Base-by-base conservation (phyloP, 2,329 filamentous ascomycete genomes). In the Alternaria brassicae region DNA sequence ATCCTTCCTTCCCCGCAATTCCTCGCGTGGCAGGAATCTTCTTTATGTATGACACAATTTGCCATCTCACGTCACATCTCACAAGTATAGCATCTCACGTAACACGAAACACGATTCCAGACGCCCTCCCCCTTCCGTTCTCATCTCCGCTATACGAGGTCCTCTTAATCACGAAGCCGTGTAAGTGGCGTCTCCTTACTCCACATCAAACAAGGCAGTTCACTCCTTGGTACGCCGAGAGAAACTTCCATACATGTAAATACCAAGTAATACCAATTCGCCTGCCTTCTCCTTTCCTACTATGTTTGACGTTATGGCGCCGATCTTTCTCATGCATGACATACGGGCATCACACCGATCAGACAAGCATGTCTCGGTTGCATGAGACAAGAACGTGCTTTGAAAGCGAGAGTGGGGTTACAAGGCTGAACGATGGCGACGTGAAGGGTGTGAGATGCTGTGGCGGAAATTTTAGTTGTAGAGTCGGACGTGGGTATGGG, bases 401-500 rank as follows among this genome's bases (percentile, higher is more conserved):
- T 1, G 45, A 10, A 23, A 9, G 12, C 30, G 32, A 19, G 15
- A 23, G 25, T 39, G 17, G n/a, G 19, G 42, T 21, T 55, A 36
- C n/a, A 56, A 50, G 45, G 15, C 27, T 45, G 32, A 13, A 13
- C 40, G n/a, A 27, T 10, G 8, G 25, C 19, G 44, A 37, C 44
- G 41, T 59, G 19, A 39, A 48, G 28, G 51, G 37, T 50, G 51
- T 50, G 32, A 49, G 42, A 41, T 30, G 17, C 21, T 21, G 44
- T 50, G 34, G 32, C 34, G 44, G 19, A 7, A 13, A 13, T 8
- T 8, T 21, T 23, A 28, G 17, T 2, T 4, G 34, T 17, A 36
- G 32, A 15, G 44, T 17, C 27, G 30, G 48, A 25, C 36, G 28
- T 32, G 9, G 9, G 23, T 17, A 45, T n/a, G n/a, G n/a, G n/a